Conservation (phyloP, 768 basidiomycete species). For the Candolleomyces aberdarensis region DNA sequence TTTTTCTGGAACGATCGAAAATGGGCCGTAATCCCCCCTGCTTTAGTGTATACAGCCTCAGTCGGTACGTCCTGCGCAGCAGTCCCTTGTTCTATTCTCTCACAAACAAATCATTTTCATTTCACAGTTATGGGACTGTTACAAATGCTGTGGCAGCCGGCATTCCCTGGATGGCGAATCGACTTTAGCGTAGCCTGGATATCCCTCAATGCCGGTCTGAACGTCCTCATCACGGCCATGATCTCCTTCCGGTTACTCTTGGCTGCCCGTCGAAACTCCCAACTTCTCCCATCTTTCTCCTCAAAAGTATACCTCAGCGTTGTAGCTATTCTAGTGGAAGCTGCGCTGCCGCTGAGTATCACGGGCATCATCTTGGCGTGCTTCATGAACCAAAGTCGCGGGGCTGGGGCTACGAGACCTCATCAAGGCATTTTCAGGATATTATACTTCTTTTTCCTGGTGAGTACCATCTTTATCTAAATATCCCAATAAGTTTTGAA, state of each 20-base stretch:
- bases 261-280: neutral
- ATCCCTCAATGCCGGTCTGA: slow-evolving; percentile 3
- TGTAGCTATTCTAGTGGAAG: slow-evolving; percentile 8
- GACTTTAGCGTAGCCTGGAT: slow-evolving; percentile 9
- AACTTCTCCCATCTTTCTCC: slow-evolving; percentile 1
- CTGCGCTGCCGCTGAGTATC: slow-evolving; percentile 3
- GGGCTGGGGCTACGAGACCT: neutral
- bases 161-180: slow-evolving; percentile 5
- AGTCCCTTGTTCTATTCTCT: neutral
- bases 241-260: slow-evolving; percentile 5
- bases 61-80: neutral
- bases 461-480: neutral
- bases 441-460: slow-evolving; percentile 9
- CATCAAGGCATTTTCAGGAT: slow-evolving; percentile 9
- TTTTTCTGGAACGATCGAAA: slow-evolving; percentile 9
- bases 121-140: slow-evolving; percentile 5
- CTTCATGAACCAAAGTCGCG: slow-evolving; percentile 6
- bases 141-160: slow-evolving; percentile 7
- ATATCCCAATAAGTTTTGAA: neutral
- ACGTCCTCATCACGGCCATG: slow-evolving; percentile 5
- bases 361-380: slow-evolving; percentile 3
- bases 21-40: slow-evolving; percentile 4
- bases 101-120: neutral
- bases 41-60: neutral
- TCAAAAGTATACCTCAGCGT: slow-evolving; percentile 7